Base-by-base conservation (phyloP, 1,139 yeast genomes). In the Hanseniaspora gamundiae region DNA sequence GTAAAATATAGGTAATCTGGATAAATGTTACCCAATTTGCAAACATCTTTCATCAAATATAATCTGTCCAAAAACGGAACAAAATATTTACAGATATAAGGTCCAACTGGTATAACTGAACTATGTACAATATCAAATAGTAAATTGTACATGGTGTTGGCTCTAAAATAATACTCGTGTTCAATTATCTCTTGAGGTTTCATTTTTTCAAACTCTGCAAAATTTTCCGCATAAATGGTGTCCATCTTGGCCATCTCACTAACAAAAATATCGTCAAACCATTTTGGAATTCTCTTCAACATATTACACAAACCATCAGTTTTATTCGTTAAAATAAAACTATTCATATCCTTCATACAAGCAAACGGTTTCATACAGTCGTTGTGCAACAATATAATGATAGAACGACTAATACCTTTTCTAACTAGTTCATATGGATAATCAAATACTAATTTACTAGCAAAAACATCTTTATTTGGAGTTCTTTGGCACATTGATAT, bases 381-480 rank as follows among this genome's bases (percentile, higher is more conserved):
- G 22, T 41, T 33, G 16, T 38, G 20, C 31, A 44, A 26, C 14
- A 44, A 38, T 11, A 44, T 41, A 20, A 40, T 41, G 3, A 44
- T 26, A 16, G 33, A 38, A 10, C 40, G 40, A 11, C 43, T 41
- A 21, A 44, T 33, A 7, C 31, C 40, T n/a, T 39, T 44, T 41
- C 96, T 71, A 3, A 87, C 87, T 13, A 77, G 76, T 48, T 80
- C 83, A 54, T 84, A 82, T n/a, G 81, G 80, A 56, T 83, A 86
- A 3, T 73, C 73, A 46, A 76, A 57, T 16, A 67, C 52, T 19
- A 67, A 66, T 49, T 72, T 62, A 0, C 70, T 64, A 38, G 80
- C 56, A 3, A 77, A 53, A 4, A 59, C 62, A 16, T 73, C 76
- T 7, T 78, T 67, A 21, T 71, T 62, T 22, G 76, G 75, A 46